Percentiles rank a stretch among this genome's conserved stretches.
These are phyloP conservation scores for Agaricus subrufescens DNA, from an alignment of 768 basidiomycete species.

Conservation along the genomic window DNA sequence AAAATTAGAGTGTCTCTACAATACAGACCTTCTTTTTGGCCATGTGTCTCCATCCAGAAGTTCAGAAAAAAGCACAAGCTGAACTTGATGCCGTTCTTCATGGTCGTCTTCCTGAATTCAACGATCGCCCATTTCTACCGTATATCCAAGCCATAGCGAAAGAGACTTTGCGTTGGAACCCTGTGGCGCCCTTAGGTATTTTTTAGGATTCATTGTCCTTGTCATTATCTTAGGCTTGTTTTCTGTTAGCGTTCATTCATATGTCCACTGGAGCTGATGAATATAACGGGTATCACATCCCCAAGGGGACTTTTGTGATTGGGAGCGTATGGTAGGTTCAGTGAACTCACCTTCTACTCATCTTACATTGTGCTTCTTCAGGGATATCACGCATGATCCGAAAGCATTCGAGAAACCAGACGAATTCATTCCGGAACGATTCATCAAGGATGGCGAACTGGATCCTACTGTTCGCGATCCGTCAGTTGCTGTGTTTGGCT, in stretches of 20 bases:
- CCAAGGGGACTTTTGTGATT: constrained; percentile 24
- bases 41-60: constrained; percentile 14
- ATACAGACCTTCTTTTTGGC: constrained; percentile 14
- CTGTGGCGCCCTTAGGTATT: constrained; percentile 21
- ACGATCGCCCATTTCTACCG: constrained; percentile 19
- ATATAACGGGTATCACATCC: constrained; percentile 31
- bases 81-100: constrained; percentile 13
- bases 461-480: constrained; percentile 11
- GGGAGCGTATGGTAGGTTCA: constrained; percentile 18
- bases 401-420: constrained; percentile 25
- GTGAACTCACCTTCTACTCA: no score
- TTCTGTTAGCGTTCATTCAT: constrained; percentile 12
- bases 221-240: background rate
- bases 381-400: constrained; percentile 24
- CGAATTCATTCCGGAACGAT: constrained; percentile 28
- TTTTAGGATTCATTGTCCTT: background rate
- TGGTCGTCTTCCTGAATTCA: constrained; percentile 29
- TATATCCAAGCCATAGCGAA: constrained; percentile 31
- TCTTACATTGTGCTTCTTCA: background rate
- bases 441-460: constrained; percentile 15
- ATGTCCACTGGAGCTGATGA: constrained; percentile 22
- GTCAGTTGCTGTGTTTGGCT: constrained; percentile 14
- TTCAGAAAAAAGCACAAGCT: constrained; percentile 15
- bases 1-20: constrained; percentile 12
- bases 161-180: constrained; percentile 32